phyloP scores from a whole-genome alignment of 2,329 filamentous ascomycete species.

The Achaetomium macrosporum region DNA sequence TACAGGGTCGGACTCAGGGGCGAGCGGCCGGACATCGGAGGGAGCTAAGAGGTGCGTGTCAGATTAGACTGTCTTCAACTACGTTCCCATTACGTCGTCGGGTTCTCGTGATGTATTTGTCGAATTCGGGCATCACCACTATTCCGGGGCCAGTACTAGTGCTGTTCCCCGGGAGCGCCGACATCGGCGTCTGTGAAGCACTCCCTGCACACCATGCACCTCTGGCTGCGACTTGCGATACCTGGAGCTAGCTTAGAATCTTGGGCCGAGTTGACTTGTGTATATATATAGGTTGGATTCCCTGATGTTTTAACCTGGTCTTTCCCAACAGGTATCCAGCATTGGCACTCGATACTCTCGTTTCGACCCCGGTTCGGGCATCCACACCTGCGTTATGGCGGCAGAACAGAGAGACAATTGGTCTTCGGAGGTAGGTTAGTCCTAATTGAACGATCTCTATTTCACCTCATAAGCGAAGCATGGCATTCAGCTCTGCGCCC shows the following conservation, averaged over 20 bases:
- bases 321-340: not conserved
- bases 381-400: conserved; percentile 16
- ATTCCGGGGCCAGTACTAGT: not conserved
- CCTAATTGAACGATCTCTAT: no score
- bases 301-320: not conserved
- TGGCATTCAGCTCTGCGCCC: not conserved
- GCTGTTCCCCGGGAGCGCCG: conserved; percentile 10
- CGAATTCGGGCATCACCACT: not conserved
- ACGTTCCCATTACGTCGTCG: no score
- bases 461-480: not conserved
- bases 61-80: no score
- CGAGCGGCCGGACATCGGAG: no score
- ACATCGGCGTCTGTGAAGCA: conserved; percentile 12
- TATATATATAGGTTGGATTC: conserved; percentile 1
- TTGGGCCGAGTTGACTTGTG: not conserved
- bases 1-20: no score
- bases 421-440: conserved; percentile 34
- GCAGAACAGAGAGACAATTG: conserved; percentile 32
- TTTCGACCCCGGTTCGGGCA: not conserved
- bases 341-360: not conserved
- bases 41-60: no score
- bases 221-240: not conserved
- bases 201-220: not conserved
- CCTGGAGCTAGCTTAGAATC: not conserved
- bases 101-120: no score